Percentiles rank a stretch among this genome's conserved stretches.
These are phyloP conservation scores for Sugiyamaella americana DNA, from an alignment of 805 yeast genomes.

Conservation along the genomic window DNA sequence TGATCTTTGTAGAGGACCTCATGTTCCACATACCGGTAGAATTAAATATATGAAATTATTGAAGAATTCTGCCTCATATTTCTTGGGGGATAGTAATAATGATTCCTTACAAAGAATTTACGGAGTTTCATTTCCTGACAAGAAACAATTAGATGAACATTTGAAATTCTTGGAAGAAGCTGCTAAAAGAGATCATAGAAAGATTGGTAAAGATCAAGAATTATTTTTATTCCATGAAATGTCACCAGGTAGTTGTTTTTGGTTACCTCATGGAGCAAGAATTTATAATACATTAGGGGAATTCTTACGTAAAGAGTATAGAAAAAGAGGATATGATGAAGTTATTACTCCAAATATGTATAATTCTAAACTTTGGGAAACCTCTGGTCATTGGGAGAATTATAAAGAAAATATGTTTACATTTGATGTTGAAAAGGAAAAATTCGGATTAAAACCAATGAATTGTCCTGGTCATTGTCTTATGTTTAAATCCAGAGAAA, in stretches of 20 bases:
- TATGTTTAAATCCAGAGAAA: slow-evolving; percentile 84
- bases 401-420: slow-evolving; percentile 97
- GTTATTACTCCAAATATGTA: slow-evolving; percentile 99
- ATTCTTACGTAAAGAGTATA: slow-evolving; percentile 75
- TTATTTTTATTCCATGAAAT: slow-evolving; percentile 90
- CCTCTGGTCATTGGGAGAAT: slow-evolving; percentile 98
- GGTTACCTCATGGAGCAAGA: slow-evolving; percentile 99
- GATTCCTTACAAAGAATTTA: slow-evolving; percentile 96
- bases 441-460: slow-evolving; percentile 93
- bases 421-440: slow-evolving; percentile 94
- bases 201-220: slow-evolving; percentile 94
- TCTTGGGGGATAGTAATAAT: slow-evolving; percentile 85
- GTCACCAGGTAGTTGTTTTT: slow-evolving; percentile 97
- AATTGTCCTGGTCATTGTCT: slow-evolving; percentile 96
- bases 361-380: slow-evolving; percentile 96
- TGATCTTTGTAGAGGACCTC: slow-evolving; percentile 97
- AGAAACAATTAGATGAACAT: slow-evolving; percentile 91
- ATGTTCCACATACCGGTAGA: slow-evolving; percentile 94
- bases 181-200: slow-evolving; percentile 85
- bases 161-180: slow-evolving; percentile 94
- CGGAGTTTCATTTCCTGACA: slow-evolving; percentile 98
- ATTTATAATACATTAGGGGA: slow-evolving; percentile 85
- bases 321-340: slow-evolving; percentile 93
- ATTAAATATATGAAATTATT: slow-evolving; percentile 89
- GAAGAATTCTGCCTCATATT: slow-evolving; percentile 94